Percentiles rank a stretch among this genome's conserved stretches.
These are phyloP conservation scores for Asterionellopsis glacialis DNA, from an alignment of 108 stramenopile genomes.

Conservation along the genomic window DNA sequence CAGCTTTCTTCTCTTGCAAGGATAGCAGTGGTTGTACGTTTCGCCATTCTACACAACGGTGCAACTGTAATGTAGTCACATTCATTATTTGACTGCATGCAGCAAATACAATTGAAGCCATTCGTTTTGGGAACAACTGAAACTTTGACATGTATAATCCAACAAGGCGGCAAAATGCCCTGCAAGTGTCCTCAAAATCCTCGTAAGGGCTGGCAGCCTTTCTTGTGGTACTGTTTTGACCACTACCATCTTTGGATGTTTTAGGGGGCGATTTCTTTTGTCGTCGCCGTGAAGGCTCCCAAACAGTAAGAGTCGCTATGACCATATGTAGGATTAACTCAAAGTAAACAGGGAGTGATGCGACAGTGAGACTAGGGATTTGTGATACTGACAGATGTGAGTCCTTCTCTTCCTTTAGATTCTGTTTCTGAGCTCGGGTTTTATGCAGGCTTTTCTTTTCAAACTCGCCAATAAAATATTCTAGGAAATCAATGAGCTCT, in stretches of 20 bases:
- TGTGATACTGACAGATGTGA: neutral
- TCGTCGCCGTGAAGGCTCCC: neutral
- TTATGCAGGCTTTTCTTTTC: neutral
- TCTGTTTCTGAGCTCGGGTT: neutral
- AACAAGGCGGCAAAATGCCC: constrained; percentile 5
- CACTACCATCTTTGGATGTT: no score
- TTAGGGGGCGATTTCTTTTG: no score
- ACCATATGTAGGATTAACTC: constrained; percentile 3
- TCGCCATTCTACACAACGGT: constrained; percentile 7
- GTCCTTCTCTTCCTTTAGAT: neutral
- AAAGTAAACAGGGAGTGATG: neutral
- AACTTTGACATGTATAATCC: neutral
- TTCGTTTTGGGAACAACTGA: neutral
- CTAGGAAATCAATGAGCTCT: neutral
- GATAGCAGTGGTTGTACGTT: constrained; percentile 5
- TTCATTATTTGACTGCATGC: neutral
- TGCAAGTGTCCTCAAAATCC: neutral
- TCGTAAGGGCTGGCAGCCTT: neutral
- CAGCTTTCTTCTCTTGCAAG: constrained; percentile 1
- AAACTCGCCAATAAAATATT: neutral
- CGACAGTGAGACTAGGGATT: constrained; percentile 2
- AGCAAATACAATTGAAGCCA: neutral
- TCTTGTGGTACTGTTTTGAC: neutral
- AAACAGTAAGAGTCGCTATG: constrained; percentile 1
- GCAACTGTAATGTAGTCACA: neutral